These are phyloP conservation scores for Hypoxylon crocopeplum DNA, from an alignment of 495 filamentous ascomycete species.

Conservation along the genomic window DNA sequence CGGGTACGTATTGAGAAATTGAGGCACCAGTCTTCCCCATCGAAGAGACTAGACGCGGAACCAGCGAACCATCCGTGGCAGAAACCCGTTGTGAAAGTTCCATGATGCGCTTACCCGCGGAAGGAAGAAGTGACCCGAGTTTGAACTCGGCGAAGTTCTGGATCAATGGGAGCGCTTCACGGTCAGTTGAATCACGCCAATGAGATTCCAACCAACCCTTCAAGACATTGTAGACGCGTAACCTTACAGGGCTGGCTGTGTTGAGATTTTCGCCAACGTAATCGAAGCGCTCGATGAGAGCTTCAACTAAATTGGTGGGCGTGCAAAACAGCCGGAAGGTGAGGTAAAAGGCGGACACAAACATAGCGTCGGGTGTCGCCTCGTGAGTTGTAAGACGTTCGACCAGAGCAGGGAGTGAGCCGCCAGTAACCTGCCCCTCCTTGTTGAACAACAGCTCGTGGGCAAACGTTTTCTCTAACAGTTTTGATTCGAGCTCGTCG, in stretches of 20 bases:
- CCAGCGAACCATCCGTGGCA: constrained; percentile 72
- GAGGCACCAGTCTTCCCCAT: constrained; percentile 87
- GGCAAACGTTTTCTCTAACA: constrained; percentile 84
- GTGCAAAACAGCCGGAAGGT: constrained; percentile 96
- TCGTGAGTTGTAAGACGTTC: constrained; percentile 94
- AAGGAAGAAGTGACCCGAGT: constrained; percentile 70
- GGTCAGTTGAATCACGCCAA: constrained; percentile 85
- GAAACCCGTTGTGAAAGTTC: constrained; percentile 87
- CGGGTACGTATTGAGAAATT: constrained; percentile 68
- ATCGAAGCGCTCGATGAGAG: constrained; percentile 87
- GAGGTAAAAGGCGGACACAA: constrained; percentile 94
- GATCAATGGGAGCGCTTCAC: constrained; percentile 75
- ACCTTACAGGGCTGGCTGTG: constrained; percentile 77
- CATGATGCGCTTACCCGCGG: constrained; percentile 77
- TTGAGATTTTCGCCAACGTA: constrained; percentile 81
- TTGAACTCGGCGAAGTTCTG: constrained; percentile 77
- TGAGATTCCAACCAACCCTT: constrained; percentile 98
- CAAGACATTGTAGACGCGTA: constrained; percentile 94
- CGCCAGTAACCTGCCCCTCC: constrained; percentile 92
- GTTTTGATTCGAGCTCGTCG: constrained; percentile 78
- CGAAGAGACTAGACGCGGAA: constrained; percentile 86
- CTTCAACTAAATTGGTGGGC: constrained; percentile 77
- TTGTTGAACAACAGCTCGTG: constrained; percentile 93
- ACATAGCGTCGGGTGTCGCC: constrained; percentile 89
- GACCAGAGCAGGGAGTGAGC: constrained; percentile 87